Percentiles rank a stretch among this genome's conserved stretches.
Evolutionary conservation across 768 basidiomycete genomes (phyloP).

Genomic region (Fomitopsis pulvina): DNA sequence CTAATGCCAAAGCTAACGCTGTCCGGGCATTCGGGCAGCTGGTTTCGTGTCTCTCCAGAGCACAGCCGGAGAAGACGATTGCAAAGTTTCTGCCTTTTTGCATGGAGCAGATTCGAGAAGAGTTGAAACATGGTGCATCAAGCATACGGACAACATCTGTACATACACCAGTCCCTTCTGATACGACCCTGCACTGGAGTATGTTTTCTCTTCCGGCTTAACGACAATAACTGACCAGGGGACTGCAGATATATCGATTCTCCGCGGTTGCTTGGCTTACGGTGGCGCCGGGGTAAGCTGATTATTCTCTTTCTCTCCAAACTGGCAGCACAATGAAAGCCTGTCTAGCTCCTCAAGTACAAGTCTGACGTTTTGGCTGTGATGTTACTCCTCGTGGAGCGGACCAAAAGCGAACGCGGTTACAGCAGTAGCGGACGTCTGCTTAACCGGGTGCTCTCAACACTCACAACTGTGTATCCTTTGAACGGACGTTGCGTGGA

Average conservation of each 20-base stretch:
- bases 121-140: constrained; percentile 87
- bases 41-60: constrained; percentile 76
- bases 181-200: constrained; percentile 94
- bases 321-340: not conserved
- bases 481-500: constrained; percentile 79
- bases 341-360: constrained; percentile 59
- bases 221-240: constrained; percentile 2
- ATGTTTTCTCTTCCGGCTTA: constrained; percentile 20
- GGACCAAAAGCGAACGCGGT: constrained; percentile 83
- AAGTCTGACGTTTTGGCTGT: constrained; percentile 59
- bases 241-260: constrained; percentile 63
- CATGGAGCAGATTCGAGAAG: constrained; percentile 68
- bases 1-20: constrained; percentile 87
- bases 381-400: constrained; percentile 61
- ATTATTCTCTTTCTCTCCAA: not conserved
- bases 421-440: constrained; percentile 77
- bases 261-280: constrained; percentile 77
- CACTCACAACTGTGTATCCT: constrained; percentile 71
- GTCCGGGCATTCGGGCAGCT: constrained; percentile 87
- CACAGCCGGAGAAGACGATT: constrained; percentile 68
- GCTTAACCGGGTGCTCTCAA: constrained; percentile 67
- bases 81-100: constrained; percentile 79
- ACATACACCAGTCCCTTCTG: constrained; percentile 68
- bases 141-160: constrained; percentile 76
- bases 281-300: constrained; percentile 54